Conservation (phyloP, 2,329 filamentous ascomycete genomes). For the Xylaria sp. region DNA sequence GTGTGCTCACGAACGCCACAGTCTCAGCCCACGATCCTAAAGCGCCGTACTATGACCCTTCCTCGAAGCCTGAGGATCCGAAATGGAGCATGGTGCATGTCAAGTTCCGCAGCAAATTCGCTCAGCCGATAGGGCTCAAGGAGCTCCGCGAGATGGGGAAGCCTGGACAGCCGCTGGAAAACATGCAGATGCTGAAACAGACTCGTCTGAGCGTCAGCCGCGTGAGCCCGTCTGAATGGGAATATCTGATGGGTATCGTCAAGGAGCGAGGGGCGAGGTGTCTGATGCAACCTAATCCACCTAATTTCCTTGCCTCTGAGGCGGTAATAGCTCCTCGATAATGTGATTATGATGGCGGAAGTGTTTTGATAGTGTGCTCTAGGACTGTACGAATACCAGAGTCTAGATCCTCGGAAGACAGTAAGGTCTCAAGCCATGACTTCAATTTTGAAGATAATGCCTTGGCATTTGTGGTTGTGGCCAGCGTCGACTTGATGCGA, state of each 20-base stretch:
- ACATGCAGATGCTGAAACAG: conserved; percentile 86
- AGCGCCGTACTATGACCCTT: conserved; percentile 85
- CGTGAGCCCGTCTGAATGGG: conserved; percentile 73
- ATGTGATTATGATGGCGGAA: conserved; percentile 36
- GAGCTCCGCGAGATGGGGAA: conserved; percentile 75
- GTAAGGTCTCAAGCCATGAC: conserved; percentile 65
- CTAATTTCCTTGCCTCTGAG: not conserved
- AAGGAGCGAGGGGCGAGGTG: conserved; percentile 51
- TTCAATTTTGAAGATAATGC: conserved; percentile 61
- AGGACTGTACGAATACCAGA: conserved; percentile 66
- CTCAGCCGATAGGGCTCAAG: conserved; percentile 73
- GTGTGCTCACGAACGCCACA: conserved; percentile 51
- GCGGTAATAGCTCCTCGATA: not conserved
- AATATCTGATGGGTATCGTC: conserved; percentile 67
- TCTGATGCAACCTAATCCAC: conserved; percentile 7
- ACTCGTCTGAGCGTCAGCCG: conserved; percentile 83
- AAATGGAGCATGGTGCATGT: conserved; percentile 94
- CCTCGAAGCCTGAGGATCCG: conserved; percentile 74
- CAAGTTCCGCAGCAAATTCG: conserved; percentile 85
- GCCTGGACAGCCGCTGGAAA: conserved; percentile 67
- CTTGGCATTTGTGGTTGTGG: conserved; percentile 58
- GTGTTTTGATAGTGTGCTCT: conserved; percentile 57
- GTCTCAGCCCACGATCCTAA: conserved; percentile 77
- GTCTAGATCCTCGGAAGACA: conserved; percentile 64
- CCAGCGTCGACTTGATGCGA: conserved; percentile 65